phyloP scores from a whole-genome alignment of 495 filamentous ascomycete genomes.

The Podospora bellae-mahoneyi region DNA sequence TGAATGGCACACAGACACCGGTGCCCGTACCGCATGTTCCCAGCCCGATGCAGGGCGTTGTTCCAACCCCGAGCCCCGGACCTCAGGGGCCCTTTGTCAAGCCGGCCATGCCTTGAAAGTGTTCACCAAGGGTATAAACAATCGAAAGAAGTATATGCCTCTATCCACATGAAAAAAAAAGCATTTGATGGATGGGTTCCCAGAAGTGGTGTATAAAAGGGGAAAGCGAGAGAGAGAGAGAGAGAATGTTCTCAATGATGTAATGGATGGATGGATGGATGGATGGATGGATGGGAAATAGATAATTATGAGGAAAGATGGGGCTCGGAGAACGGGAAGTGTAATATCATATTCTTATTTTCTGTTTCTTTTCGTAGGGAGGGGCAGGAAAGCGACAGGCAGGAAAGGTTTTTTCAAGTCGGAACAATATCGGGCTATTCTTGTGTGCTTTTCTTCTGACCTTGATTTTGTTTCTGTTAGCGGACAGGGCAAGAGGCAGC shows the following conservation, averaged over 20 bases:
- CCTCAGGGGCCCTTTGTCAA: background rate
- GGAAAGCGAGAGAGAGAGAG: background rate
- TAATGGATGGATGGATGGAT: background rate
- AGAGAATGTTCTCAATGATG: background rate
- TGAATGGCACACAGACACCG: slow-evolving; percentile 23
- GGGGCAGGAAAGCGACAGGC: background rate
- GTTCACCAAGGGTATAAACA: no score
- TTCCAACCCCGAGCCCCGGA: background rate
- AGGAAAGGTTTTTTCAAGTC: background rate
- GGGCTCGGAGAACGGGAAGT: background rate
- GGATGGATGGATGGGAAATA: background rate
- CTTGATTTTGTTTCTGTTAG: background rate
- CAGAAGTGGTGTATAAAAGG: background rate
- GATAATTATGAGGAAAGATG: background rate
- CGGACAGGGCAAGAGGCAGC: background rate
- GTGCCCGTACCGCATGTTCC: slow-evolving; percentile 17
- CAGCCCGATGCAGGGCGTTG: slow-evolving; percentile 6
- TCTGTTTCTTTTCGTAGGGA: background rate
- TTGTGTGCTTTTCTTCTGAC: background rate
- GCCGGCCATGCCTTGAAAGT: background rate
- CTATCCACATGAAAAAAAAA: background rate
- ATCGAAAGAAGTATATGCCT: no score
- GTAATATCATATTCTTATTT: background rate
- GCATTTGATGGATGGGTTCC: background rate
- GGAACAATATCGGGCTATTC: background rate